Percentiles rank a stretch among this genome's conserved stretches.
phyloP scores from a whole-genome alignment of 805 yeast species.

The Wickerhamiella domercqiae region DNA sequence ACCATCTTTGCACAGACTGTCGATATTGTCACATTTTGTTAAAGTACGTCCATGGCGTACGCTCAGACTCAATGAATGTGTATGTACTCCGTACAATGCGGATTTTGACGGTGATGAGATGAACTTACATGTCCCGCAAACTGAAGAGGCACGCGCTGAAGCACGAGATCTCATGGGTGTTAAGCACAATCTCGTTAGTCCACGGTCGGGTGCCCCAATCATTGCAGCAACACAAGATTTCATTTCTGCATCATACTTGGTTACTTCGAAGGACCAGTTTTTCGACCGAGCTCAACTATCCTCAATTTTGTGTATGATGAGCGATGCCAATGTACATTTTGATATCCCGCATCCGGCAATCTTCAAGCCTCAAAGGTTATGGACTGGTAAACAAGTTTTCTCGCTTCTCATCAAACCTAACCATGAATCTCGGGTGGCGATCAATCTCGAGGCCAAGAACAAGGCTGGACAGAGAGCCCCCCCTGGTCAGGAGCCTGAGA shows the following conservation, averaged over 20 bases:
- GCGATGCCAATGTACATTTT: slow-evolving; percentile 74
- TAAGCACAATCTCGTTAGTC: slow-evolving; percentile 83
- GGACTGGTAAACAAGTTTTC: slow-evolving; percentile 98
- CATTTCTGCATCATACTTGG: slow-evolving; percentile 87
- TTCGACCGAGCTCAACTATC: slow-evolving; percentile 74
- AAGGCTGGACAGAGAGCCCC: slow-evolving; percentile 75
- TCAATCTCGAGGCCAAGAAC: slow-evolving; percentile 87
- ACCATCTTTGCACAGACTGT: slow-evolving; percentile 89
- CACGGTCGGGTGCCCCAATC: slow-evolving; percentile 96
- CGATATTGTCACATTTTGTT: slow-evolving; percentile 90
- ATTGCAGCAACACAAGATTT: slow-evolving; percentile 99
- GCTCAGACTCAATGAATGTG: slow-evolving; percentile 92
- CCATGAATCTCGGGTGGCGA: slow-evolving; percentile 54
- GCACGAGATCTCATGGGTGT: slow-evolving; percentile 99
- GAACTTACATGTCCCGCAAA: slow-evolving; percentile 97
- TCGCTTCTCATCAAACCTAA: slow-evolving; percentile 78
- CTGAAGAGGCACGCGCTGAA: slow-evolving; percentile 97
- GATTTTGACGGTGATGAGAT: slow-evolving; percentile 99
- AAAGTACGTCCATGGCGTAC: slow-evolving; percentile 97
- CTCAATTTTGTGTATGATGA: slow-evolving; percentile 85
- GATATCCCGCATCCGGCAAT: slow-evolving; percentile 94
- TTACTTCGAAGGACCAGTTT: slow-evolving; percentile 86
- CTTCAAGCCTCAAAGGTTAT: slow-evolving; percentile 69
- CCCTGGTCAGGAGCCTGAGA: slow-evolving; percentile 48
- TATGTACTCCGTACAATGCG: slow-evolving; percentile 97